A percentile compares a stretch with the other conserved stretches of the same genome.
Evolutionary conservation across 176 grass and related monocot species (phyloP).

Genomic region (Phragmites australis): DNA sequence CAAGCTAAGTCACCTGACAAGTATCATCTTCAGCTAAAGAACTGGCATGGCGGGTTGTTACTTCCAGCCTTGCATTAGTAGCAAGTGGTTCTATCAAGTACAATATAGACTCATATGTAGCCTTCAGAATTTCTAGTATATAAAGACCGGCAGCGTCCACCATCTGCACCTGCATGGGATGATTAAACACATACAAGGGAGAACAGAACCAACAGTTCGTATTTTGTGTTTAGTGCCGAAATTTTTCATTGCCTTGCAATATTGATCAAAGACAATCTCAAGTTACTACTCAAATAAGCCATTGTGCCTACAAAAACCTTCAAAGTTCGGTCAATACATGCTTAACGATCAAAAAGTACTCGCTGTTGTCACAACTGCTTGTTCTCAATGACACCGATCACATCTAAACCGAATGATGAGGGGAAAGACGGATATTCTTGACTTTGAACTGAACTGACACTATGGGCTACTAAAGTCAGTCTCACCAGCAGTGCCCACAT

Average conservation of each 20-base stretch:
- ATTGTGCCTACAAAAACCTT: conserved; percentile 39
- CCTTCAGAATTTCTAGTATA: background rate
- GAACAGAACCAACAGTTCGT: background rate
- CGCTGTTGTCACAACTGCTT: conserved; percentile 15
- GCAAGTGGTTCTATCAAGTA: background rate
- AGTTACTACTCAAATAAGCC: conserved; percentile 32
- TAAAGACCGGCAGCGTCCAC: background rate
- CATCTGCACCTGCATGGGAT: background rate
- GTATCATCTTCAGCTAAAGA: no score
- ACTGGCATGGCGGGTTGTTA: no score
- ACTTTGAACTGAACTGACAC: conserved; percentile 21
- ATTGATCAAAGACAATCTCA: conserved; percentile 2
- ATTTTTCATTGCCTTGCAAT: conserved; percentile 8
- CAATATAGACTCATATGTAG: background rate
- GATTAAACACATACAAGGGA: background rate
- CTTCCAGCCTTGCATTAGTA: no score
- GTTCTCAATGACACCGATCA: conserved; percentile 15
- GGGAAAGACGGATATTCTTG: conserved; percentile 6
- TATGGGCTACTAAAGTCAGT: conserved; percentile 36
- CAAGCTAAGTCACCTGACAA: no score
- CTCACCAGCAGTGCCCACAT: conserved; percentile 20
- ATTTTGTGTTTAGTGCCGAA: background rate
- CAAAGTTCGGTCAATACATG: background rate
- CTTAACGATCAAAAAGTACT: conserved; percentile 33
- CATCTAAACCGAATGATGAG: background rate